Percentiles rank a stretch among this genome's conserved stretches.
Evolutionary conservation across 1,284 basidiomycete genomes (phyloP).

Genomic region (Apiotrichum brassicae): DNA sequence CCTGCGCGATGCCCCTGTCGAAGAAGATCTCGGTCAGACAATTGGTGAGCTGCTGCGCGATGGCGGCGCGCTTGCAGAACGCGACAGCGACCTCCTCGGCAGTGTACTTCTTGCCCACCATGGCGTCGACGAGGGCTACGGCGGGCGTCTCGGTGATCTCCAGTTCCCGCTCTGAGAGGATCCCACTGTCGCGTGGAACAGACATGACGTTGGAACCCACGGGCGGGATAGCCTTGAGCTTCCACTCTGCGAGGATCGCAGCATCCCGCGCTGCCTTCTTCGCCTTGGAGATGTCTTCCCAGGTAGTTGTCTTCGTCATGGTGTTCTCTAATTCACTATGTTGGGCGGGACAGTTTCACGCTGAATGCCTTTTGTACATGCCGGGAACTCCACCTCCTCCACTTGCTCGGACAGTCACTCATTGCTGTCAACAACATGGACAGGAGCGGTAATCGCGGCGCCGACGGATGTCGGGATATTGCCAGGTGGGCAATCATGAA

Average conservation of each 20-base stretch:
- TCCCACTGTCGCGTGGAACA: slow-evolving; percentile 56
- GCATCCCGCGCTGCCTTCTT: slow-evolving; percentile 52
- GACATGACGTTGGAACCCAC: slow-evolving; percentile 50
- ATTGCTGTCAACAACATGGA: too few species aligned
- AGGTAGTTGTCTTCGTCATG: slow-evolving; percentile 31
- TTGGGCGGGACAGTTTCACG: too few species aligned
- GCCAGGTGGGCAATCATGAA: too few species aligned
- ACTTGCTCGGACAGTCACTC: too few species aligned
- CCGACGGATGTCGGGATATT: too few species aligned
- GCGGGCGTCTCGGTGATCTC: slow-evolving; percentile 57
- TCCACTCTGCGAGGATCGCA: slow-evolving; percentile 57
- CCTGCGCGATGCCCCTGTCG: slow-evolving; percentile 38
- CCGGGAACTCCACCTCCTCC: too few species aligned
- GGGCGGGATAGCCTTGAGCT: slow-evolving; percentile 13
- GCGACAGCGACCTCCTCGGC: slow-evolving; percentile 40
- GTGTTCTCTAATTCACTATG: too few species aligned
- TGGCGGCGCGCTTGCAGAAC: slow-evolving; percentile 67
- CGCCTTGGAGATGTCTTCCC: slow-evolving; percentile 52
- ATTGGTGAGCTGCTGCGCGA: slow-evolving; percentile 66
- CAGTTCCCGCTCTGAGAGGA: slow-evolving; percentile 58
- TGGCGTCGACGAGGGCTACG: slow-evolving; percentile 20
- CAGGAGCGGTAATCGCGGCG: too few species aligned
- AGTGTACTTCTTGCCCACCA: slow-evolving; percentile 18
- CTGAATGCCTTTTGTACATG: too few species aligned
- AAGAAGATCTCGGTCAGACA: slow-evolving; percentile 47